phyloP scores from a whole-genome alignment of 1,284 basidiomycete species.

The Ganoderma leucocontextum region DNA sequence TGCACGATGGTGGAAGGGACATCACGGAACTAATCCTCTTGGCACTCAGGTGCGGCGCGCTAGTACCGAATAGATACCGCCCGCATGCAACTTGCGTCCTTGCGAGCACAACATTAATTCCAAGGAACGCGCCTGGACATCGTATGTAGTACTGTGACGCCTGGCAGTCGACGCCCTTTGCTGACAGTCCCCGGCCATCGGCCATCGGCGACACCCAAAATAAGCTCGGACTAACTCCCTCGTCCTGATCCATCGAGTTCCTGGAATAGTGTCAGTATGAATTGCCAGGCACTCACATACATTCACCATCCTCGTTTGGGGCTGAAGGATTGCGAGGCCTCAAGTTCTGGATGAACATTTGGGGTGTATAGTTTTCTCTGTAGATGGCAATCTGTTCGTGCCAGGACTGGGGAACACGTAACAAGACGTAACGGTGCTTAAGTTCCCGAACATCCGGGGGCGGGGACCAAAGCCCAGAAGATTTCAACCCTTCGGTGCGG shows the following conservation, averaged over 20 bases:
- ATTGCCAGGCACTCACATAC: conserved; percentile 1
- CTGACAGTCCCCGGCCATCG: conserved; percentile 2
- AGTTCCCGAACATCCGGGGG: background rate
- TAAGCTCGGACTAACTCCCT: background rate
- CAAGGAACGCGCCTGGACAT: background rate
- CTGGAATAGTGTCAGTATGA: background rate
- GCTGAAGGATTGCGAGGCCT: background rate
- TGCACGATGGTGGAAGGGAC: background rate
- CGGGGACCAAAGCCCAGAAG: background rate
- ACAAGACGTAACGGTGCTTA: background rate
- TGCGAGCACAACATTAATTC: background rate
- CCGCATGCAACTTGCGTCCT: background rate
- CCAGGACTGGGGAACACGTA: background rate
- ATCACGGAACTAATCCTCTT: conserved; percentile 6
- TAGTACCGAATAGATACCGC: background rate
- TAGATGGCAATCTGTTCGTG: background rate
- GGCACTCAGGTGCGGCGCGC: background rate
- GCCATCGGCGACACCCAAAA: conserved; percentile 5
- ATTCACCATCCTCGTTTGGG: background rate
- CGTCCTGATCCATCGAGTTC: background rate
- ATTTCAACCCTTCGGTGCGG: background rate
- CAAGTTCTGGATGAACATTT: background rate
- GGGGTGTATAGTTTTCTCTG: background rate
- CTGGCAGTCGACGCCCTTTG: too few relatives aligned
- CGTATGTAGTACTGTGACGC: too few relatives aligned